A percentile compares a stretch with the other conserved stretches of the same genome.
phyloP scores from a whole-genome alignment of 2,329 filamentous ascomycete species.

The Fusarium transvaalense region DNA sequence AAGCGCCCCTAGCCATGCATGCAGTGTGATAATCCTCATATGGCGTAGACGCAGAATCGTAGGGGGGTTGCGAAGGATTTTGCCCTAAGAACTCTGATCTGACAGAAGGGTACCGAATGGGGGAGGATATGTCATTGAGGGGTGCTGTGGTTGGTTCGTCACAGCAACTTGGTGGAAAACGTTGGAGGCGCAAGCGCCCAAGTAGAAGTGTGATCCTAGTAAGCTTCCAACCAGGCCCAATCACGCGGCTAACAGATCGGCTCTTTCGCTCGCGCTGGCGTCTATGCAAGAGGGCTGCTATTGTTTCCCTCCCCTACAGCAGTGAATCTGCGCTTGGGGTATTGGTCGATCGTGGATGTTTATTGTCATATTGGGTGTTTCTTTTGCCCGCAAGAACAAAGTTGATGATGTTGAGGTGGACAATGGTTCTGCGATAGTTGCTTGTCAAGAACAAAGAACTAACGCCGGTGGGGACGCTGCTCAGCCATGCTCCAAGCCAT shows the following conservation, averaged over 20 bases:
- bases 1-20: conserved; percentile 51
- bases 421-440: conserved; percentile 1
- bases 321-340: conserved; percentile 29
- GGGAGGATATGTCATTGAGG: conserved; percentile 27
- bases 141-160: conserved; percentile 41
- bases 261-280: conserved; percentile 49
- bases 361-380: not conserved
- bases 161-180: conserved; percentile 37
- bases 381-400: conserved; percentile 12
- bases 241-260: conserved; percentile 48
- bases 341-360: conserved; percentile 19
- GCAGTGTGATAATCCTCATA: conserved; percentile 48
- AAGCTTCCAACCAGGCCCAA: conserved; percentile 42
- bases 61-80: conserved; percentile 38
- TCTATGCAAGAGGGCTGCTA: conserved; percentile 47
- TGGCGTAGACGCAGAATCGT: conserved; percentile 40
- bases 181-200: conserved; percentile 50
- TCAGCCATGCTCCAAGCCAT: conserved; percentile 43
- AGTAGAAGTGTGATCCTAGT: conserved; percentile 32
- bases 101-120: conserved; percentile 24
- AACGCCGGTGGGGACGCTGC: conserved; percentile 27
- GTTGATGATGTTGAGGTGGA: not conserved
- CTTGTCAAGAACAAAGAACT: conserved; percentile 3
- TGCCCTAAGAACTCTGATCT: conserved; percentile 26
- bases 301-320: conserved; percentile 28